Percentiles rank a stretch among this genome's conserved stretches.
Evolutionary conservation across 2,329 filamentous ascomycete species (phyloP).

Genomic region (Trichophyton mentagrophytes): DNA sequence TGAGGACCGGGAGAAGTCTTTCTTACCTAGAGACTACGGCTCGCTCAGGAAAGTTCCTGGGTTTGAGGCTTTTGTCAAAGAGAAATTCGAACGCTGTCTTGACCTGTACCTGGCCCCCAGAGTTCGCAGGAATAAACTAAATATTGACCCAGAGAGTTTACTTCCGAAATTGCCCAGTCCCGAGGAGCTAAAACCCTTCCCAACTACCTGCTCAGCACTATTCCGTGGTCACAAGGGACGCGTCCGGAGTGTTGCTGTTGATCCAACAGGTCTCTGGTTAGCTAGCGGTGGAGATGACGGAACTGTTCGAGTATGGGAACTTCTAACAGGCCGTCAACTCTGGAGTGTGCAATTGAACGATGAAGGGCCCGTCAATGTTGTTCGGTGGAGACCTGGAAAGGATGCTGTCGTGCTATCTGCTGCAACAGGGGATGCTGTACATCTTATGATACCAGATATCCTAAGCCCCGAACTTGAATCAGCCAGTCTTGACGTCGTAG

Average conservation of each 20-base stretch:
- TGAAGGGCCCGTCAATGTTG: slow-evolving; percentile 67
- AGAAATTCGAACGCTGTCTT: slow-evolving; percentile 88
- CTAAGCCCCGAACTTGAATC: slow-evolving; percentile 61
- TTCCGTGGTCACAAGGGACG: slow-evolving; percentile 82
- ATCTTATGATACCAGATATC: slow-evolving; percentile 64
- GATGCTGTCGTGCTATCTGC: slow-evolving; percentile 73
- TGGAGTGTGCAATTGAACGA: slow-evolving; percentile 70
- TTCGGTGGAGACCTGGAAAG: slow-evolving; percentile 77
- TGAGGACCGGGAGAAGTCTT: slow-evolving; percentile 83
- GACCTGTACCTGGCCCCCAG: slow-evolving; percentile 91
- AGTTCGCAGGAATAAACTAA: slow-evolving; percentile 82
- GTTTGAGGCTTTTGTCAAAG: slow-evolving; percentile 81
- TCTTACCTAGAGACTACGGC: slow-evolving; percentile 67
- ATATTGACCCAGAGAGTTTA: slow-evolving; percentile 88
- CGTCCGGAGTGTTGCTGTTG: slow-evolving; percentile 71
- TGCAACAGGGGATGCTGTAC: slow-evolving; percentile 72
- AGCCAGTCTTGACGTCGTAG: slow-evolving; percentile 61
- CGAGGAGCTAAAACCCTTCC: slow-evolving; percentile 88
- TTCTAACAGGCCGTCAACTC: slow-evolving; percentile 71
- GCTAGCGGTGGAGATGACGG: slow-evolving; percentile 93
- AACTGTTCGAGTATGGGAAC: slow-evolving; percentile 78
- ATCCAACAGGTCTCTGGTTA: slow-evolving; percentile 72
- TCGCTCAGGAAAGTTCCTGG: slow-evolving; percentile 84
- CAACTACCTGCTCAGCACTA: slow-evolving; percentile 73
- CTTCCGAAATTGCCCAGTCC: slow-evolving; percentile 87